Base-by-base conservation (phyloP, 768 basidiomycete genomes). In the Austroboletus festivus region DNA sequence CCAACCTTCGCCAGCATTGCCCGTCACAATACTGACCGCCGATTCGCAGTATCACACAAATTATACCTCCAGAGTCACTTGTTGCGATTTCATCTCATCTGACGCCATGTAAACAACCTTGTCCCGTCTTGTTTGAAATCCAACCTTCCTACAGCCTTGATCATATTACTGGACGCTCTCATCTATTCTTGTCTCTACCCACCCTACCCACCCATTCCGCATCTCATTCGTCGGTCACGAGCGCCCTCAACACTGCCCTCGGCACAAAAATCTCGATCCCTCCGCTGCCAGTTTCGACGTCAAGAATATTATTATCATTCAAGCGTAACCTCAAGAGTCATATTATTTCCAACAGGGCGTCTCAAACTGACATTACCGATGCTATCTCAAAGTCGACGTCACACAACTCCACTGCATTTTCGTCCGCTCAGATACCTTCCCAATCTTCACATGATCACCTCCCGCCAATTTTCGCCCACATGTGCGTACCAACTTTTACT, bases 31-130 rank as follows among this genome's bases (percentile, higher is more conserved):
- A 23, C 55, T 58, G 0, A 53, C 49, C 31, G 12, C 30, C 15
- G 18, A 26, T 34, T 39, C 21, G 30, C 56, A 80, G 79, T 52
- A 73, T 82, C 34, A 83, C 82, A 0, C 68, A 72, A n/a, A 72
- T 84, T 39, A 70, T 84, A 59, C 81, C 82, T 2, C 65, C 70
- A 7, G 77, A 81, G 44, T 64, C 75, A 6, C 56, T 82, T 16
- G 51, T 71, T 9, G 52, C 72, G 30, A 66, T 83, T 16, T 69
- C 75, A 1, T 63, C 71, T 0, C 69, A 72, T 46, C 58, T 71
- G 6, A 51, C 51, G 3, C 56, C 46, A 0, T 62, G 48, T 15
- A 52, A 42, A 42, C 21, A 43, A 9, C 53, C 61, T 1, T 61
- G 41, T 31, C 61, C 68, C 1, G 55, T 69, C 56, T 52, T 76